Base-by-base conservation (phyloP, 805 yeast genomes). In the Yarrowia deformans region DNA sequence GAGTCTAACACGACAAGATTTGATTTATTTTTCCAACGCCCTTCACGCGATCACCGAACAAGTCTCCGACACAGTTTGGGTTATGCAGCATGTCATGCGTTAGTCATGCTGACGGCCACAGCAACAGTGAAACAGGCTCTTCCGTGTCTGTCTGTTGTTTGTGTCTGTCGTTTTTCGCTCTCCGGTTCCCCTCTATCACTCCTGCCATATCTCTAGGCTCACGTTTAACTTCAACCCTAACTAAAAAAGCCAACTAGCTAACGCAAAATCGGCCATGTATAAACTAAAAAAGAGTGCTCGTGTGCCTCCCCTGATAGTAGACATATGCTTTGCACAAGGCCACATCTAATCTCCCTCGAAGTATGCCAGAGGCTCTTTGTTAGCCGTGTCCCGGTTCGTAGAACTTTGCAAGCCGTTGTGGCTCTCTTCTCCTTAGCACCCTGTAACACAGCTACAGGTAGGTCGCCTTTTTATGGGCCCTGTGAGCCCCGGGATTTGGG, bases 331-430 rank as follows among this genome's bases (percentile, higher is more conserved):
- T 52, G 16, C 12, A 32, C 37, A 34, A 35, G 56, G 16, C 56
- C 56, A 52, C 42, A 52, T 35, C 58, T 52, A 52, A 52, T 52
- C 58, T 52, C 42, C 58, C 58, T 52, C 58, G 58, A 52, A 13
- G 14, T 32, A 48, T 16, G 50, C 54, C n/a, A 32, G 54, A 32
- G 54, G 39, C 8, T 32, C 54, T 49, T 49, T 49, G 52, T 49
- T 49, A 32, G 54, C 39, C 52, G 52, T 32, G 19, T 49, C 23
- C 23, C 35, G 35, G 35, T 18, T 48, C 52, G 10, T 46, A 18
- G 48, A 29, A 23, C 50, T 23, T 18, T 23, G 19, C 32, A 12
- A 7, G n/a, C 50, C 50, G 50, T 46, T 46, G 16, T 19, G n/a
- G 8, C 29, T 19, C 9, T 23, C 50, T 19, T 23, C 2, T 2